Conservation (phyloP, 1,284 basidiomycete genomes). For the Singerocomus rubriflavus region DNA sequence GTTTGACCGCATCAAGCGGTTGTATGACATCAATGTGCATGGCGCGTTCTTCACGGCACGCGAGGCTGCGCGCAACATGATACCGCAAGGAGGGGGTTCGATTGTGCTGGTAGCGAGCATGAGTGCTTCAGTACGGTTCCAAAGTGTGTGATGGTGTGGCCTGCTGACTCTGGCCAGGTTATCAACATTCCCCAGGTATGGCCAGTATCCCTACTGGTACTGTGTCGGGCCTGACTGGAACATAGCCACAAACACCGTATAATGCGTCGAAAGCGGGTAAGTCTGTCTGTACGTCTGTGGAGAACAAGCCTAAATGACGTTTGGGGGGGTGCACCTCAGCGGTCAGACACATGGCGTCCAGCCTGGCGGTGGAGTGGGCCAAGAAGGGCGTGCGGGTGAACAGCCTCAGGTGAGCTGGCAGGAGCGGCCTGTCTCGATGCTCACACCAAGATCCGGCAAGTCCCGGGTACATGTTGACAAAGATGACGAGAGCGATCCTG, state of each 20-base stretch:
- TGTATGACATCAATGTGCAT: constrained; percentile 94
- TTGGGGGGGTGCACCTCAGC: constrained; percentile 39
- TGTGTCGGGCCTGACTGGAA: not conserved
- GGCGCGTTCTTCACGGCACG: constrained; percentile 92
- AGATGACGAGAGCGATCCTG: constrained; percentile 78
- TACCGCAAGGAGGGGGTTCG: constrained; percentile 71
- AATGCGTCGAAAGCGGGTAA: constrained; percentile 90
- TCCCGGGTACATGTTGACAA: constrained; percentile 89
- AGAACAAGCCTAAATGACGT: constrained; percentile 4
- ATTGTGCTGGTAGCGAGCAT: constrained; percentile 90
- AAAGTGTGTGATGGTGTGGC: too few species aligned
- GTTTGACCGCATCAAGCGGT: constrained; percentile 72
- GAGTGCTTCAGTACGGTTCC: constrained; percentile 55
- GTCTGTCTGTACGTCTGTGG: constrained; percentile 23
- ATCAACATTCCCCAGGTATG: constrained; percentile 79
- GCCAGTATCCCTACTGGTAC: not conserved
- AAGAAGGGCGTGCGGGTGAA: constrained; percentile 84
- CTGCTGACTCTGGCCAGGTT: constrained; percentile 49
- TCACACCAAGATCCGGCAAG: constrained; percentile 35
- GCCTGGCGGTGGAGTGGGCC: constrained; percentile 88
- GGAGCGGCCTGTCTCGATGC: not conserved
- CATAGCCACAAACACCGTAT: constrained; percentile 89
- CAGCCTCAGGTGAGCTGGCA: constrained; percentile 53
- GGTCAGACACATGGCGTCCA: constrained; percentile 86
- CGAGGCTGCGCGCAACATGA: constrained; percentile 84